Evolutionary conservation across 306 rosid species (phyloP).

Genomic region (Cicer bijugum): DNA sequence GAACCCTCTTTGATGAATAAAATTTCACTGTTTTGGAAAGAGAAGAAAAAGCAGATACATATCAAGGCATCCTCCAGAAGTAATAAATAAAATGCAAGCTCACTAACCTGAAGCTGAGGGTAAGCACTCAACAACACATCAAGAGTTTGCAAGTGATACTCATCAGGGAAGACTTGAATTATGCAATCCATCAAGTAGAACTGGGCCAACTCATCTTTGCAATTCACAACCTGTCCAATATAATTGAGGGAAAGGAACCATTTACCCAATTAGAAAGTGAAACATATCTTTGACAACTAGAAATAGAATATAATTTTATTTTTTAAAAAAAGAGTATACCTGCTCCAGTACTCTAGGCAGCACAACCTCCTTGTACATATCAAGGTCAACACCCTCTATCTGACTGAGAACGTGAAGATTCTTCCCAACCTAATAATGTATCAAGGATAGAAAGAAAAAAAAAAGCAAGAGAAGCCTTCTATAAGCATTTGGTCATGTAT

Average conservation of each 20-base stretch:
- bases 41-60: background rate
- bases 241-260: conserved; percentile 37
- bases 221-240: conserved; percentile 81
- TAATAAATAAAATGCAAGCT: conserved; percentile 32
- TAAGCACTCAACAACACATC: conserved; percentile 90
- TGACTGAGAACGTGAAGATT: conserved; percentile 95
- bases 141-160: conserved; percentile 96
- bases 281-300: conserved; percentile 10
- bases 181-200: conserved; percentile 96
- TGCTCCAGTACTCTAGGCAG: conserved; percentile 99
- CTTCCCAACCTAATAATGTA: conserved; percentile 87
- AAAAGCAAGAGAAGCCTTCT: conserved; percentile 60
- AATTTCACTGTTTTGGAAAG: conserved; percentile 8
- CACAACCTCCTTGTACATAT: conserved; percentile 90
- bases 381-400: conserved; percentile 97
- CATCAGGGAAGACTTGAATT: conserved; percentile 97
- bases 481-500: conserved; percentile 61
- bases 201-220: conserved; percentile 96
- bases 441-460: conserved; percentile 40
- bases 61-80: conserved; percentile 36
- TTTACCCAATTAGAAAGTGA: conserved; percentile 24
- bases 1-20: conserved; percentile 36
- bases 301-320: conserved; percentile 4
- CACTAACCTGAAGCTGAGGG: conserved; percentile 91
- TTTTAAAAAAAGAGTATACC: conserved; percentile 47